Evolutionary conservation across 2,329 filamentous ascomycete genomes (phyloP).

Genomic region (Diplocarpon mali): DNA sequence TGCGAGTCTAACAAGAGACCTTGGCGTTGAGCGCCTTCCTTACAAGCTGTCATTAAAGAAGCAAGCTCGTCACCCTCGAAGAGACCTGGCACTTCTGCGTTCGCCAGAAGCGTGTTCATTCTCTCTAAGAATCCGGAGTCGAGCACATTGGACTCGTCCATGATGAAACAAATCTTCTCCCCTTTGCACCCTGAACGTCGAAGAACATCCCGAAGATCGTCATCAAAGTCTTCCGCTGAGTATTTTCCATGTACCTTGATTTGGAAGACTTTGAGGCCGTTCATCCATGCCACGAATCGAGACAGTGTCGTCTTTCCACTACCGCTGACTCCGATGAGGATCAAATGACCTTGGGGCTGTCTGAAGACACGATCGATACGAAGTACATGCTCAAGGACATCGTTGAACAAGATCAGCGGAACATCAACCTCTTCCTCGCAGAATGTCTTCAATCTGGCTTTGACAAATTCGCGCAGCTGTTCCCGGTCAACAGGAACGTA

Average conservation of each 20-base stretch:
- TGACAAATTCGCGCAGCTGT: constrained; percentile 91
- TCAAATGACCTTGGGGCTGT: constrained; percentile 95
- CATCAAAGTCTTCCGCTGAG: constrained; percentile 96
- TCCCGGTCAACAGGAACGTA: constrained; percentile 96
- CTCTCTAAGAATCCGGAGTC: constrained; percentile 97
- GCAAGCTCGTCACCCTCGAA: constrained; percentile 99
- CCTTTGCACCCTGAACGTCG: constrained; percentile 93
- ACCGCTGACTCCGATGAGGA: constrained; percentile 95
- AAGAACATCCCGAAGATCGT: constrained; percentile 88
- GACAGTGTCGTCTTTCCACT: constrained; percentile 98
- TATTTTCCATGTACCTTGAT: constrained; percentile 99
- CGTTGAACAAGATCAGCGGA: constrained; percentile 96
- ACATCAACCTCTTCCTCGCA: constrained; percentile 99
- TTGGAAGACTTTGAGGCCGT: constrained; percentile 96
- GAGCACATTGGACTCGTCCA: constrained; percentile 98
- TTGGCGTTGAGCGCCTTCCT: constrained; percentile 93
- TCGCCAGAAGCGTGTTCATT: constrained; percentile 98
- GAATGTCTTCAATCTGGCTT: constrained; percentile 92
- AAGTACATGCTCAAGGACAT: constrained; percentile 93
- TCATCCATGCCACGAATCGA: constrained; percentile 99
- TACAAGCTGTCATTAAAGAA: constrained; percentile 97
- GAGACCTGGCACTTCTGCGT: constrained; percentile 96
- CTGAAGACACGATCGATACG: constrained; percentile 98
- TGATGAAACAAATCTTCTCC: constrained; percentile 99
- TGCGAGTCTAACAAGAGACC: constrained; percentile 91